phyloP scores from a whole-genome alignment of 805 yeast species.

The Wickerhamomyces alni region DNA sequence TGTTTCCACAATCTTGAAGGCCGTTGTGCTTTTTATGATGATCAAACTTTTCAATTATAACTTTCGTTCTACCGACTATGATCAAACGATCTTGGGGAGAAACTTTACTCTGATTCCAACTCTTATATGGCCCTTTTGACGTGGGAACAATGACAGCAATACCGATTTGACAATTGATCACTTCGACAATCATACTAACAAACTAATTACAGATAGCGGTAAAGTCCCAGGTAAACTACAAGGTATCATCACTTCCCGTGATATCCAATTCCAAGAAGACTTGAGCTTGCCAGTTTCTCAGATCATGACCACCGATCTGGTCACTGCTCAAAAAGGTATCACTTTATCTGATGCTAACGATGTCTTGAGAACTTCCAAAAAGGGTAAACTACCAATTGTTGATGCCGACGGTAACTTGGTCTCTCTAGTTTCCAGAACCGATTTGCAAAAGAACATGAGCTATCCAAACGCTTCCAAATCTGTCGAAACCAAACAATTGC shows the following conservation, averaged over 20 bases:
- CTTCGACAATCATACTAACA: no score
- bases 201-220: slow-evolving; percentile 62
- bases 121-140: neutral
- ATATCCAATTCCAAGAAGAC: slow-evolving; percentile 89
- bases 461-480: slow-evolving; percentile 96
- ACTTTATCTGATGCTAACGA: slow-evolving; percentile 83
- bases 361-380: slow-evolving; percentile 85
- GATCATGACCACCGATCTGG: slow-evolving; percentile 85
- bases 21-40: slow-evolving; percentile 37
- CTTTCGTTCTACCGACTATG: slow-evolving; percentile 99
- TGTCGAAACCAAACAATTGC: slow-evolving; percentile 84
- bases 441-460: slow-evolving; percentile 90
- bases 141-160: neutral
- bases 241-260: slow-evolving; percentile 96
- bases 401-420: slow-evolving; percentile 72
- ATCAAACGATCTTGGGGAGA: slow-evolving; percentile 97
- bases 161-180: slow-evolving; percentile 3
- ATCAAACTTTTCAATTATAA: slow-evolving; percentile 48
- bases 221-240: slow-evolving; percentile 80
- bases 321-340: slow-evolving; percentile 80
- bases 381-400: slow-evolving; percentile 95
- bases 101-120: slow-evolving; percentile 34
- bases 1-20: no score
- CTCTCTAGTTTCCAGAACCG: slow-evolving; percentile 90
- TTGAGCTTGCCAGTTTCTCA: slow-evolving; percentile 55